These are phyloP conservation scores for Termitomyces sp. DNA, from an alignment of 768 basidiomycete genomes.

Conservation along the genomic window DNA sequence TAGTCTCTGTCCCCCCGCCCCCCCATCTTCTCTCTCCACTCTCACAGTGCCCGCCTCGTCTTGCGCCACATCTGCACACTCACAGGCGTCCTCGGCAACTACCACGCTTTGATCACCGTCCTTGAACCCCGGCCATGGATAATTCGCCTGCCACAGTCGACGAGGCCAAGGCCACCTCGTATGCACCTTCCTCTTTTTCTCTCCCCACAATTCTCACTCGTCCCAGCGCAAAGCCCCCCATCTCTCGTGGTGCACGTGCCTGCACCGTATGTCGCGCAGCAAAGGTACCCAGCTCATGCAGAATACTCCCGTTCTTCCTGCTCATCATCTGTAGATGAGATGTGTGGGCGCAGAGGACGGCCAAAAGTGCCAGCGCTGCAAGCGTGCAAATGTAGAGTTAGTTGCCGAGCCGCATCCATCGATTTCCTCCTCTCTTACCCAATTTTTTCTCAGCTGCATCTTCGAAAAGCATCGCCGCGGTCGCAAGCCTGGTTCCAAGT, in stretches of 20 bases:
- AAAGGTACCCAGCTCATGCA: slow-evolving; percentile 44
- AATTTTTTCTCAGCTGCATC: slow-evolving; percentile 46
- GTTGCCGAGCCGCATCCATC: slow-evolving; percentile 10
- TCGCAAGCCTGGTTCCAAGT: slow-evolving; percentile 90
- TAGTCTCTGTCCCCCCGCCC: slow-evolving; percentile 7
- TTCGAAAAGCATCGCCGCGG: slow-evolving; percentile 90
- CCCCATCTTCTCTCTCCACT: slow-evolving; percentile 9
- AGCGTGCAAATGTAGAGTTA: slow-evolving; percentile 74
- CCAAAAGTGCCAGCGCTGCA: slow-evolving; percentile 78
- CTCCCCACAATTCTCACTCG: background rate
- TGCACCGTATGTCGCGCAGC: slow-evolving; percentile 84
- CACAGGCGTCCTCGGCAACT: slow-evolving; percentile 7
- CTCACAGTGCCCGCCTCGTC: background rate
- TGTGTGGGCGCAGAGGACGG: slow-evolving; percentile 89
- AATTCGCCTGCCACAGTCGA: slow-evolving; percentile 23
- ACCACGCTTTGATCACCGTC: slow-evolving; percentile 33
- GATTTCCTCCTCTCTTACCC: slow-evolving; percentile 7
- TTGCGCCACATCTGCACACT: background rate
- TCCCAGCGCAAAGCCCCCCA: slow-evolving; percentile 35
- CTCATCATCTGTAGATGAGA: slow-evolving; percentile 61
- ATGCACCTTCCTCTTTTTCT: slow-evolving; percentile 9
- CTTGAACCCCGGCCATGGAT: slow-evolving; percentile 39
- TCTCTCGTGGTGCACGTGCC: slow-evolving; percentile 54
- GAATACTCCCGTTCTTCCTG: slow-evolving; percentile 10
- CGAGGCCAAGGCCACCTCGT: slow-evolving; percentile 29